Evolutionary conservation across 2,329 filamentous ascomycete genomes (phyloP), one percentile per base, ranked within the genome.

Genomic region (Talaromyces sp.): DNA sequence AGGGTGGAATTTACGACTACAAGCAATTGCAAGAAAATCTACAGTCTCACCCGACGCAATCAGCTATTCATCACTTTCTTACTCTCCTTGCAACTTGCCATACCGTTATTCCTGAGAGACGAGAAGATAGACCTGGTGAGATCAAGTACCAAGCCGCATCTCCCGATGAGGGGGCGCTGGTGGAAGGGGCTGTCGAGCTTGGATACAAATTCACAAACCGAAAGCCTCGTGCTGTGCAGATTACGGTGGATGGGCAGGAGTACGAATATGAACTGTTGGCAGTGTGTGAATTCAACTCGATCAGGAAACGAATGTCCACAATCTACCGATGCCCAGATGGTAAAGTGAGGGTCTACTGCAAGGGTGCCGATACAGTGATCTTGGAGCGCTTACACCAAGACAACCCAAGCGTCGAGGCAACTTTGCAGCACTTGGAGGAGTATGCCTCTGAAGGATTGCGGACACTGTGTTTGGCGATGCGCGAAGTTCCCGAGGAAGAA

Each of bases 111-210:
- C 96, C 95, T 0, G 95, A 99, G 77, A 83, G 88, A 69, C 87
- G 87, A 56, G 90, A 92, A 51, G 88, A 92, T 68, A 90, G 90
- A 63, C 83, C 85, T 1, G 89, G 87, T 19, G 83, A 87, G 42
- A 97, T 99, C 81, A 98, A 96, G 77, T 99, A 99, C 69, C 96
- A 99, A 78, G 95, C 95, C 27, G 93, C 96, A 1, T 99, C 95
- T 27, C 95, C 95, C 0, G 95, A 99, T 67, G 95, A 99, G 75
- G 95, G 93, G 61, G 95, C 95, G n/a, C 80, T 99, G 55, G 95
- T 99, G 0, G 90, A 97, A 70, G 96, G 95, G 61, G 95, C 95
- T 1, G 85, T 93, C 3, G 78, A 83, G 54, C 81, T 99, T 57
- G 95, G 93, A 4, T 98, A 97, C 80, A 88, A 85, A 61, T 99